These are phyloP conservation scores for Backusella macrospora DNA, from an alignment of 192 early-diverging fungal genomes.

Conservation along the genomic window DNA sequence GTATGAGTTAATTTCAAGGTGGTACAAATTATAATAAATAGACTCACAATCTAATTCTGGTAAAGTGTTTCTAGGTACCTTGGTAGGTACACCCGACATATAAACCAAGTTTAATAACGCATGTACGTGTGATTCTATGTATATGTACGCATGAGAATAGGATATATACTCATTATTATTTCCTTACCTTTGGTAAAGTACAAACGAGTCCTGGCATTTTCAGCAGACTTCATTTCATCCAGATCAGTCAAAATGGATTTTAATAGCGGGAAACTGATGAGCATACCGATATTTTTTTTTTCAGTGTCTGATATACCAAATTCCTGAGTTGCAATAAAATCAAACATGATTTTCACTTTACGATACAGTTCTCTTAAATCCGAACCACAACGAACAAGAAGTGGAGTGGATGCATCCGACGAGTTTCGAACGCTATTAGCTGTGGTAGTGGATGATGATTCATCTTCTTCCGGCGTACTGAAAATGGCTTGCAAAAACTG, in stretches of 20 bases:
- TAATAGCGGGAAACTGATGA: slow-evolving; percentile 76
- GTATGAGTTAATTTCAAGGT: no score
- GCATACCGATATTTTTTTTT: slow-evolving; percentile 83
- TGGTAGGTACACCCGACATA: slow-evolving; percentile 80
- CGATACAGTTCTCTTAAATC: slow-evolving; percentile 70
- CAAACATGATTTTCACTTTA: slow-evolving; percentile 83
- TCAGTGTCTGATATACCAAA: slow-evolving; percentile 89
- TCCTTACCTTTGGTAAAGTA: slow-evolving; percentile 90
- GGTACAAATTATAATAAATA: no score
- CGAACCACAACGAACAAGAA: background rate
- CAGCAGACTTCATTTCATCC: slow-evolving; percentile 53
- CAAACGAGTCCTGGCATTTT: slow-evolving; percentile 70
- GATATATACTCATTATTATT: background rate
- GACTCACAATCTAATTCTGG: slow-evolving; percentile 90
- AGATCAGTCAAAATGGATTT: slow-evolving; percentile 80
- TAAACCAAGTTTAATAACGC: slow-evolving; percentile 91
- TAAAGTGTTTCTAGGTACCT: slow-evolving; percentile 62
- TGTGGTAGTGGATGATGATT: background rate
- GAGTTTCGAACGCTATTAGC: background rate
- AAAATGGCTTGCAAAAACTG: slow-evolving; percentile 78
- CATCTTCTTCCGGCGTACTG: slow-evolving; percentile 19
- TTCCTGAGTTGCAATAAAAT: slow-evolving; percentile 91
- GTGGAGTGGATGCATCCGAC: background rate
- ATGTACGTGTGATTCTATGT: slow-evolving; percentile 85
- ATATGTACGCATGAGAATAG: background rate